Evolutionary conservation across 2,329 filamentous ascomycete genomes (phyloP).

Genomic region (Botrytis fragariae): DNA sequence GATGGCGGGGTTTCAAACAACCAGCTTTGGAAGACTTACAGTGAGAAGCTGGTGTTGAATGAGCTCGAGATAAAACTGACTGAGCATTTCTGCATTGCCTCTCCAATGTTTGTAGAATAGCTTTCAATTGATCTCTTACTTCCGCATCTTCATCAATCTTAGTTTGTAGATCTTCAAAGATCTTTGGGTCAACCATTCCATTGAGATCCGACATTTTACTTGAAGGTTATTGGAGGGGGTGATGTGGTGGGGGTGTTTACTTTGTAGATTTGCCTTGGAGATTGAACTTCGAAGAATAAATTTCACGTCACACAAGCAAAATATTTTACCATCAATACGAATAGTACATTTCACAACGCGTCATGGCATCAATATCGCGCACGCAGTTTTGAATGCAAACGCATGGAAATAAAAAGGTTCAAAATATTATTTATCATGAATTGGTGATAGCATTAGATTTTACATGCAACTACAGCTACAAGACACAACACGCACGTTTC

Average conservation of each 20-base stretch:
- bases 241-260: background rate
- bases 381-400: background rate
- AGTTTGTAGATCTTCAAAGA: constrained; percentile 83
- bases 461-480: too few species aligned
- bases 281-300: background rate
- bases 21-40: constrained; percentile 45
- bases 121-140: constrained; percentile 78
- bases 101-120: constrained; percentile 78
- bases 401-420: background rate
- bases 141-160: constrained; percentile 86
- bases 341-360: background rate
- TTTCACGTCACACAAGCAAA: background rate
- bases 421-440: too few species aligned
- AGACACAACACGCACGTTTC: too few species aligned
- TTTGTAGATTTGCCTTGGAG: background rate
- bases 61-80: constrained; percentile 81
- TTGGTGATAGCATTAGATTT: background rate
- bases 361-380: background rate
- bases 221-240: constrained; percentile 11
- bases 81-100: constrained; percentile 79
- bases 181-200: constrained; percentile 57
- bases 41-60: constrained; percentile 72
- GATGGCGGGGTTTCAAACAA: background rate
- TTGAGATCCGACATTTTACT: constrained; percentile 26
- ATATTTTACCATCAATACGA: background rate